Evolutionary conservation across 2,329 filamentous ascomycete genomes (phyloP), one percentile per base, ranked within the genome.

Genomic region (Monilinia polystroma): DNA sequence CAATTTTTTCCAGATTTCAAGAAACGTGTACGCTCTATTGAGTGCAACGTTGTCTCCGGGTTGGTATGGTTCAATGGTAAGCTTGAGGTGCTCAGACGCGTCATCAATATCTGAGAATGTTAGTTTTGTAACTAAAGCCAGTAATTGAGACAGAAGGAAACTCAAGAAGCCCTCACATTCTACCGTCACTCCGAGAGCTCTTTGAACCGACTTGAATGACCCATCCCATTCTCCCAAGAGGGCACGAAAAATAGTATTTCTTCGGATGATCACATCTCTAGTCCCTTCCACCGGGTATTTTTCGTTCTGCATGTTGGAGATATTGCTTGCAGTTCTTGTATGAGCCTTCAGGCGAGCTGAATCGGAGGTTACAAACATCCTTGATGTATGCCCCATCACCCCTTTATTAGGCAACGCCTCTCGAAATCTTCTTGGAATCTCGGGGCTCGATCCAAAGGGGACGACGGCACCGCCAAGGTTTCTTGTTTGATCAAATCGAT

Each of bases 261-360:
- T 62, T 20, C 45, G 38, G n/a, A 62, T 62, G 18, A 8, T 20
- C 47, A 62, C 58, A 26, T 62, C 58, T 62, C 45, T 62, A 7
- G 4, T 51, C 4, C 58, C 58, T 41, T 62, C n/a, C 2, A 12
- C 45, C 8, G 5, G 45, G 18, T 38, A 10, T 16, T 8, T 11
- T 14, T 12, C 32, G 49, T 23, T 18, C 2, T 51, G 23, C 32
- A n/a, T 6, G 12, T 65, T 53, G 41, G 69, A 70, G 12, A 69
- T 57, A 29, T 66, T 67, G 59, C 70, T 74, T 35, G 63, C 66
- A 47, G 68, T 73, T 57, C 70, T 70, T 38, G 69, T 57, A 59
- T 72, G 70, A 14, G 59, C 67, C 35, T 52, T 32, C 43, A 68
- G 69, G 53, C 49, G 67, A 56, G 68, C 70, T 16, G 53, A 26